These are phyloP conservation scores for Penicillium occitanis DNA, from an alignment of 2,329 filamentous ascomycete genomes.

Conservation along the genomic window DNA sequence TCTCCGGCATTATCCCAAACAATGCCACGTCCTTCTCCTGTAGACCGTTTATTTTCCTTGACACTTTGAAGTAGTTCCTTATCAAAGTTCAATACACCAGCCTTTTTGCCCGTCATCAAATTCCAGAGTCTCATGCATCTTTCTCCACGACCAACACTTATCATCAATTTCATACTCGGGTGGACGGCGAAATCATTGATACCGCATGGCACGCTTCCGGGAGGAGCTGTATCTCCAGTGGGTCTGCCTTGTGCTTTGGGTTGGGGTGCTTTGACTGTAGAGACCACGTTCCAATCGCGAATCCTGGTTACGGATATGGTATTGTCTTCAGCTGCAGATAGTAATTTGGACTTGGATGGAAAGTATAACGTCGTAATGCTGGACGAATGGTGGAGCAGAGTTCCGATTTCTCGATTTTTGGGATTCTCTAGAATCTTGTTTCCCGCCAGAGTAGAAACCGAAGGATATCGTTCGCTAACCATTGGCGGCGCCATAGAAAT, in stretches of 20 bases:
- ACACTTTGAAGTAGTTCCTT: slow-evolving; percentile 69
- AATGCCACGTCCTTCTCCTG: slow-evolving; percentile 79
- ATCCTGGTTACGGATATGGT: slow-evolving; percentile 84
- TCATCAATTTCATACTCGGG: slow-evolving; percentile 94
- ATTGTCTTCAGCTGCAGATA: slow-evolving; percentile 87
- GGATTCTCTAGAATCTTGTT: slow-evolving; percentile 79
- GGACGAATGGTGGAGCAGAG: slow-evolving; percentile 80
- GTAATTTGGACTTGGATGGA: slow-evolving; percentile 79
- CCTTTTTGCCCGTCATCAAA: slow-evolving; percentile 92
- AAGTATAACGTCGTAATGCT: slow-evolving; percentile 79
- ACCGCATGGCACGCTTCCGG: slow-evolving; percentile 78
- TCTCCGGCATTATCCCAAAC: slow-evolving; percentile 75
- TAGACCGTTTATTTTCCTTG: slow-evolving; percentile 72
- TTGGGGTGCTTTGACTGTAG: slow-evolving; percentile 82
- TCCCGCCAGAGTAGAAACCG: slow-evolving; percentile 66
- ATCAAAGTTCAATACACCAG: slow-evolving; percentile 84
- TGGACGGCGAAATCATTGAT: slow-evolving; percentile 95
- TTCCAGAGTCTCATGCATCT: slow-evolving; percentile 94
- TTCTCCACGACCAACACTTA: slow-evolving; percentile 87
- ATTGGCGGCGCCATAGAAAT: slow-evolving; percentile 69
- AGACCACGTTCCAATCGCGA: slow-evolving; percentile 84
- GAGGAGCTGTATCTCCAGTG: slow-evolving; percentile 83
- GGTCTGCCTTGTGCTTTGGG: slow-evolving; percentile 78
- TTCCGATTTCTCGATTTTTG: slow-evolving; percentile 83
- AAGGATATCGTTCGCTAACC: slow-evolving; percentile 55